Percentiles rank a stretch among this genome's conserved stretches.
phyloP scores from a whole-genome alignment of 2,329 filamentous ascomycete genomes.

The Colletotrichum plurivorum region DNA sequence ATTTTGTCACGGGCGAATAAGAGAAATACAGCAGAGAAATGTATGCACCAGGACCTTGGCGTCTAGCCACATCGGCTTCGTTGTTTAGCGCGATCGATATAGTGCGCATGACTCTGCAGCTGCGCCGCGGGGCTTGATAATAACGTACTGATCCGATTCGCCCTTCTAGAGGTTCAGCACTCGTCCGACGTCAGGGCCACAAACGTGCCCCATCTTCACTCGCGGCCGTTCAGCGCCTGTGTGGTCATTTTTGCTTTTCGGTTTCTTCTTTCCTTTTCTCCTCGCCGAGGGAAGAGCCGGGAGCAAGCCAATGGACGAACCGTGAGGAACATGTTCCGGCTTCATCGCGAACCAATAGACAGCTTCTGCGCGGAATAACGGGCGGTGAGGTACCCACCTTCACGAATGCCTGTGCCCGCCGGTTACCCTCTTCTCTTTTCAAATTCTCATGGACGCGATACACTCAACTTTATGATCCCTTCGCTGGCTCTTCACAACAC shows the following conservation, averaged over 20 bases:
- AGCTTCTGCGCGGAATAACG: background rate
- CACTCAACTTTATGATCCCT: background rate
- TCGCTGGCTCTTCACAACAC: background rate
- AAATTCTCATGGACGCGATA: background rate
- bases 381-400: background rate
- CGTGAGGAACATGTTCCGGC: background rate
- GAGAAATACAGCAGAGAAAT: constrained; percentile 4
- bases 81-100: constrained; percentile 11
- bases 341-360: background rate
- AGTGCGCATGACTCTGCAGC: background rate
- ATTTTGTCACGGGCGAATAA: background rate
- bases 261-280: background rate
- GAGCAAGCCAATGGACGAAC: background rate
- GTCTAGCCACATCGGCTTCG: background rate
- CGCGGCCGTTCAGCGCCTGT: background rate
- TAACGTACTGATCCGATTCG: background rate
- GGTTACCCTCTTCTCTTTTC: background rate
- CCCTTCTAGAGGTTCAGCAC: background rate
- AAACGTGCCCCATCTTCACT: background rate
- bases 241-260: background rate
- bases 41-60: constrained; percentile 1
- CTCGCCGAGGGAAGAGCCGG: background rate
- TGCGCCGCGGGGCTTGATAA: constrained; percentile 7
- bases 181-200: background rate
- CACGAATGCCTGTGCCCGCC: background rate